Evolutionary conservation across 768 basidiomycete genomes (phyloP), one percentile per base, ranked within the genome.

Genomic region (Suillus hirtellus): DNA sequence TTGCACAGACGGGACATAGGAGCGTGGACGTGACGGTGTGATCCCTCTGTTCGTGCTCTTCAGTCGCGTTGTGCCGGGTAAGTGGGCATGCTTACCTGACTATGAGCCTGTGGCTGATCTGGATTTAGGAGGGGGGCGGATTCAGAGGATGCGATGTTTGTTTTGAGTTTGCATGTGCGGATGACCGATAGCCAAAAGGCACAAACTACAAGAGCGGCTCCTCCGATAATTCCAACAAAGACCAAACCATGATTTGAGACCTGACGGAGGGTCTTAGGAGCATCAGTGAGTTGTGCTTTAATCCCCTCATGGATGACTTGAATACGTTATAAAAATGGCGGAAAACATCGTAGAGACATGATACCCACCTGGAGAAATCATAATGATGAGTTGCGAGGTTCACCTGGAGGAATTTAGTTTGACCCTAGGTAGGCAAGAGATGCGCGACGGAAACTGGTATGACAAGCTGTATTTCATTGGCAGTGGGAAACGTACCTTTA

Each of bases 1-100:
- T 27, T 56, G 61, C 58, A 62, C 59, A 63, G 17, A 46, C 38
- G 19, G 40, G 19, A 40, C 62, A 63, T 10, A 60, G 43, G 35
- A 37, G 35, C 10, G 10, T 37, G 35, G 14, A 49, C 1, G 14
- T 15, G 47, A 12, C 7, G 7, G 24, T 49, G 10, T 27, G 47
- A 27, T 27, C 7, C 12, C 14, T 27, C 47, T 49, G 24, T 15
- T 24, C 47, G 7, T 21, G 2, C 7, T 27, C 24, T 49, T 49
- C 47, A 49, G 27, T 27, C 14, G 4, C 6, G 3, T 24, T 27
- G 24, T 15, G 3, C 14, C 1, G 7, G 24, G 7, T 49, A 49
- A 49, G 14, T 3, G 3, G 47, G 7, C 7, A 15, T 49, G 24
- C 47, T 49, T 7, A 49, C 24, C 47, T 49, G 47, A 6, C 15